A percentile compares a stretch with the other conserved stretches of the same genome.
phyloP scores from a whole-genome alignment of 495 filamentous ascomycete species.

The Sporormia fimetaria region DNA sequence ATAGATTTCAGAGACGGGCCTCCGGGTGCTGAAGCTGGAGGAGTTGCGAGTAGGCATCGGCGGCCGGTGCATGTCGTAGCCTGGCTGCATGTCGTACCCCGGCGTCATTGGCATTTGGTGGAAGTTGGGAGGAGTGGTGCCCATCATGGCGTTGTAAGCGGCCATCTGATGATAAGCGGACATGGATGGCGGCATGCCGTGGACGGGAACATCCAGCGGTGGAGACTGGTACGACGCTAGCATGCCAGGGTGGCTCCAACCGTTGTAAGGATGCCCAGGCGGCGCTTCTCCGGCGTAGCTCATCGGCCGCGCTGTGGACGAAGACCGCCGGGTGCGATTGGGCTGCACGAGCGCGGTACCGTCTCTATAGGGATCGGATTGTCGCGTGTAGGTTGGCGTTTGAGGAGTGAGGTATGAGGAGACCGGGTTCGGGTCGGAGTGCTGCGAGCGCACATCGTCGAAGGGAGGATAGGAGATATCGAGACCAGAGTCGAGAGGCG shows the following conservation, averaged over 20 bases:
- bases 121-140: constrained; percentile 8
- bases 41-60: constrained; percentile 1
- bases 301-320: constrained; percentile 16
- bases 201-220: constrained; percentile 6
- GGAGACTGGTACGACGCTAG: constrained; percentile 3
- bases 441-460: constrained; percentile 14
- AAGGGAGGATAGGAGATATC: constrained; percentile 18
- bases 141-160: constrained; percentile 7
- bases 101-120: constrained; percentile 1
- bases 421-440: constrained; percentile 9
- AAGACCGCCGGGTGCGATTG: constrained; percentile 14
- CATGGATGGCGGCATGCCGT: constrained; percentile 17
- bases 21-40: constrained; percentile 16
- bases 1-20: constrained; percentile 12
- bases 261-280: too few species aligned
- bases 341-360: constrained; percentile 18
- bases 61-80: constrained; percentile 10
- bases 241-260: constrained; percentile 9
- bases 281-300: constrained; percentile 16
- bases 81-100: constrained; percentile 4
- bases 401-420: constrained; percentile 4
- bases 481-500: constrained; percentile 14
- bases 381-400: constrained; percentile 15
- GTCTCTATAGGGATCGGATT: constrained; percentile 9
- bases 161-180: constrained; percentile 17